Evolutionary conservation across 768 basidiomycete species (phyloP).

Genomic region (Boletus subparvulus): DNA sequence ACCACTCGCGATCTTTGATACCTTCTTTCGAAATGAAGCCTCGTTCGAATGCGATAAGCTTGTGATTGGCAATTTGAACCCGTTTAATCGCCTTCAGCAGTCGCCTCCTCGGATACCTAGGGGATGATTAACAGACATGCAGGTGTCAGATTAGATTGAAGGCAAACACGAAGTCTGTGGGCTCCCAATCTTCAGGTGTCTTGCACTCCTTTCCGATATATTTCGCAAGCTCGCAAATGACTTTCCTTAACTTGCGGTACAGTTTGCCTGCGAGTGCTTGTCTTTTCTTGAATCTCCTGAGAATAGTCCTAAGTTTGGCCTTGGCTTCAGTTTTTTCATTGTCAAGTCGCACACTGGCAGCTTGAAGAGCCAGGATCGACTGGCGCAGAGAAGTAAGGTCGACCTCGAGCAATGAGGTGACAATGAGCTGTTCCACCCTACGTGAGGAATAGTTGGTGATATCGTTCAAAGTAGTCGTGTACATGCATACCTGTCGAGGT

Average conservation of each 20-base stretch:
- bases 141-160: not conserved
- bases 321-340: constrained; percentile 58
- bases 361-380: constrained; percentile 49
- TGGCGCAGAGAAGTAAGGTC: constrained; percentile 42
- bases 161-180: constrained; percentile 13
- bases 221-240: constrained; percentile 38
- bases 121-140: not conserved
- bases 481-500: constrained; percentile 53
- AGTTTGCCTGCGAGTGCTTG: constrained; percentile 22
- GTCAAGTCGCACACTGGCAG: constrained; percentile 55
- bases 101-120: constrained; percentile 26
- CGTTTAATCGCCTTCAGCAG: constrained; percentile 60
- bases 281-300: constrained; percentile 39
- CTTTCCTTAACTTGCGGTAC: constrained; percentile 3
- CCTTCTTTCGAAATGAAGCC: constrained; percentile 84
- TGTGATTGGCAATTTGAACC: constrained; percentile 62
- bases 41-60: constrained; percentile 68
- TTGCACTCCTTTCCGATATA: constrained; percentile 31
- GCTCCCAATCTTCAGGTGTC: constrained; percentile 1
- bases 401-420: constrained; percentile 46
- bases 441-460: not conserved
- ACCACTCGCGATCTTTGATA: constrained; percentile 84
- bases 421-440: constrained; percentile 33
- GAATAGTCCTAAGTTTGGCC: constrained; percentile 44
- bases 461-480: constrained; percentile 26